Evolutionary conservation across 192 early-diverging fungal genomes (phyloP).

Genomic region (Coemansia sp.): DNA sequence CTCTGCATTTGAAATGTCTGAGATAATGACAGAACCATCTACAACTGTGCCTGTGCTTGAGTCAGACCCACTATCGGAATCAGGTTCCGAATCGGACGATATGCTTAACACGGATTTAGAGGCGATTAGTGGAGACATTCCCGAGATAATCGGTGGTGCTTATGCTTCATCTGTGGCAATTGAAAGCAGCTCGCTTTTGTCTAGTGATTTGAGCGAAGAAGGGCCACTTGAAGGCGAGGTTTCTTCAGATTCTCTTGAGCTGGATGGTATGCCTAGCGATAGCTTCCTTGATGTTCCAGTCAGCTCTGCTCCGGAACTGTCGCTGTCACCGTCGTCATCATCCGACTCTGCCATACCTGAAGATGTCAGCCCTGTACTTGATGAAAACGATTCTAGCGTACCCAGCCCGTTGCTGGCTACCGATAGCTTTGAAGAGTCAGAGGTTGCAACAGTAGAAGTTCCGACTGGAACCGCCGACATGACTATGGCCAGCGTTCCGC

Average conservation of each 20-base stretch:
- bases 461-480: slow-evolving; percentile 1
- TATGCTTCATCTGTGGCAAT: slow-evolving; percentile 1
- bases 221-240: slow-evolving; percentile 1
- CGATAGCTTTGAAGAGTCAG: background rate
- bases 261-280: background rate
- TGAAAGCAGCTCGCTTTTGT: background rate
- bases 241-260: background rate
- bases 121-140: background rate
- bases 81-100: background rate
- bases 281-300: background rate
- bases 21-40: background rate
- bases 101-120: background rate
- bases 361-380: no score
- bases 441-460: background rate
- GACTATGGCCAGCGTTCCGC: slow-evolving; percentile 9
- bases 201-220: background rate
- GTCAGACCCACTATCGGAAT: background rate
- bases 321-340: no score
- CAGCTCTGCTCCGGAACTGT: no score
- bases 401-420: background rate
- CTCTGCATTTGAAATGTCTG: slow-evolving; percentile 3
- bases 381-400: no score
- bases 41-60: background rate
- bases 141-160: slow-evolving; percentile 2
- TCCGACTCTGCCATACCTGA: no score